A percentile compares a stretch with the other conserved stretches of the same genome.
phyloP scores from a whole-genome alignment of 768 basidiomycete species.

The Termitomyces sp. region DNA sequence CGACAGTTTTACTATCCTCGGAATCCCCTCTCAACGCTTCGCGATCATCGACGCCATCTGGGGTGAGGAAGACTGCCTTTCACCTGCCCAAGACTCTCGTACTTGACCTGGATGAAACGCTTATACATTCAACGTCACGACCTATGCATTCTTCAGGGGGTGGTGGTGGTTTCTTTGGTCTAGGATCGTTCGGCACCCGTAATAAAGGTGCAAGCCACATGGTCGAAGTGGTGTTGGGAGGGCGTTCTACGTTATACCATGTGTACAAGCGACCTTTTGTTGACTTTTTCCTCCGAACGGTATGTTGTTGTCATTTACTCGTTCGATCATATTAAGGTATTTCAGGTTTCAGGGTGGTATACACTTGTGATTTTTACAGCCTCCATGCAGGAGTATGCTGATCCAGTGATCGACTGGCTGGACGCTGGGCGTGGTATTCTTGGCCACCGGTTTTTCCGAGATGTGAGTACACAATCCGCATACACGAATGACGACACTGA shows the following conservation, averaged over 20 bases:
- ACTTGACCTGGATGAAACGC: slow-evolving; percentile 95
- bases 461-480: slow-evolving; percentile 50
- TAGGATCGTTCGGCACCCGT: slow-evolving; percentile 47
- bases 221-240: slow-evolving; percentile 90
- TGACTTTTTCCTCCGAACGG: slow-evolving; percentile 91
- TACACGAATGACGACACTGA: not conserved
- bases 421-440: slow-evolving; percentile 93
- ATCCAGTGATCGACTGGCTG: slow-evolving; percentile 99
- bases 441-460: slow-evolving; percentile 84
- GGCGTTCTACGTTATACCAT: slow-evolving; percentile 88
- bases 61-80: slow-evolving; percentile 63
- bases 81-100: slow-evolving; percentile 92
- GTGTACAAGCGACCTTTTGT: slow-evolving; percentile 98
- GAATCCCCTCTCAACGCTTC: slow-evolving; percentile 25
- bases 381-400: slow-evolving; percentile 98
- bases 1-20: slow-evolving; percentile 9
- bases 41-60: slow-evolving; percentile 47
- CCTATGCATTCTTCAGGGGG: slow-evolving; percentile 50
- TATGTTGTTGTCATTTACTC: slow-evolving; percentile 27
- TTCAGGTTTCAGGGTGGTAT: slow-evolving; percentile 95
- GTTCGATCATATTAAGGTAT: slow-evolving; percentile 12
- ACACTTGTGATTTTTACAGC: slow-evolving; percentile 98
- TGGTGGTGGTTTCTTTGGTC: slow-evolving; percentile 58
- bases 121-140: slow-evolving; percentile 95
- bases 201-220: slow-evolving; percentile 77